phyloP scores from a whole-genome alignment of 805 yeast species.

The Wickerhamomyces canadensis region DNA sequence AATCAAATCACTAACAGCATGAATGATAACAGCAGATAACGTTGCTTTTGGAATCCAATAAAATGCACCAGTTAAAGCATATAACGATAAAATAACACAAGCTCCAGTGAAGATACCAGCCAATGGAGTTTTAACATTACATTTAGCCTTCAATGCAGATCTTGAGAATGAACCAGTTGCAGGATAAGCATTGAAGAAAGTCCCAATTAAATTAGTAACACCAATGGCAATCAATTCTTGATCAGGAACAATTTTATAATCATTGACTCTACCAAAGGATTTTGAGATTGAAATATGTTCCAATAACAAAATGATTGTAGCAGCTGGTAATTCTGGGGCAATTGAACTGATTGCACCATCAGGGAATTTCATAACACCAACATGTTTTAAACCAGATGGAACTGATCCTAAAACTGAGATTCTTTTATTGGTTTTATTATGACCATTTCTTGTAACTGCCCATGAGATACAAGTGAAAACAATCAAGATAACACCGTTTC shows the following conservation, averaged over 20 bases:
- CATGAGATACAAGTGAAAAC: conserved; percentile 81
- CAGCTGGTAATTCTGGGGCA: conserved; percentile 80
- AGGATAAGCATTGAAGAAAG: conserved; percentile 90
- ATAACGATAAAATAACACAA: conserved; percentile 82
- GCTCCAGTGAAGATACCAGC: conserved; percentile 89
- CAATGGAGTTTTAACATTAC: conserved; percentile 92
- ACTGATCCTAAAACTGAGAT: conserved; percentile 69
- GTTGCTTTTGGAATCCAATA: conserved; percentile 89
- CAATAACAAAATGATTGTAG: conserved; percentile 72
- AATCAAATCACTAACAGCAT: conserved; percentile 84
- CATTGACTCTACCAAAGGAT: conserved; percentile 89
- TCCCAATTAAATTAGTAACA: conserved; percentile 82
- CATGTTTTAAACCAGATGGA: conserved; percentile 76
- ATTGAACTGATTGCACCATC: conserved; percentile 50
- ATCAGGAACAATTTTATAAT: conserved; percentile 85
- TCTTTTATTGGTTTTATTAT: conserved; percentile 33
- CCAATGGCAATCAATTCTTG: conserved; percentile 95
- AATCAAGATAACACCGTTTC: conserved; percentile 77
- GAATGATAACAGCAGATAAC: conserved; percentile 82
- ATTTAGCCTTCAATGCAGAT: conserved; percentile 89
- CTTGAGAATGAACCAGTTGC: conserved; percentile 95
- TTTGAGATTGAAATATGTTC: conserved; percentile 94
- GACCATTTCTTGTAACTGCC: conserved; percentile 62
- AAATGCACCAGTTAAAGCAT: conserved; percentile 77
- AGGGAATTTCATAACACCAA: conserved; percentile 67